Evolutionary conservation across 192 early-diverging fungal species (phyloP).

Genomic region (Rhizoclosmatium globosum): DNA sequence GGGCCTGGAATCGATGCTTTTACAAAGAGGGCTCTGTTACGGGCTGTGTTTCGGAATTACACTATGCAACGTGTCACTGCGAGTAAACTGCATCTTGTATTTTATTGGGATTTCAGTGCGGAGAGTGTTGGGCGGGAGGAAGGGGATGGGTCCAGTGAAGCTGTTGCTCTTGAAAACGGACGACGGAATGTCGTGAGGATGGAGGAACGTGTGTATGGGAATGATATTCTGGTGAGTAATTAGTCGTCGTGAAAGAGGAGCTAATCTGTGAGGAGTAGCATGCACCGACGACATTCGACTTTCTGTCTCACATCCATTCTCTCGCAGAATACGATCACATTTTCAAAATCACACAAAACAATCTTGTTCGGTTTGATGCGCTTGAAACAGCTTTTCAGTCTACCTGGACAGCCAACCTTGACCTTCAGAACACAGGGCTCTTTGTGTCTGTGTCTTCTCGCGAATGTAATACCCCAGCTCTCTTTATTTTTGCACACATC

Average conservation of each 20-base stretch:
- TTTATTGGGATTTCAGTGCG: slow-evolving; percentile 1
- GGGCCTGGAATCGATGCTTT: background rate
- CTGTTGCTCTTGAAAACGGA: no score
- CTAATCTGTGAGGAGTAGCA: background rate
- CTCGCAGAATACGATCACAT: background rate
- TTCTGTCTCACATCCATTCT: slow-evolving; percentile 1
- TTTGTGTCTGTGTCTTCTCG: background rate
- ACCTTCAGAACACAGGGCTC: background rate
- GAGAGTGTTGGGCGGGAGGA: background rate
- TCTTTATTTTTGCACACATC: background rate
- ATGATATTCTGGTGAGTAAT: background rate
- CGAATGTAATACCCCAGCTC: background rate
- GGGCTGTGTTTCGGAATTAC: slow-evolving; percentile 7
- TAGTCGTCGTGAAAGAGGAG: background rate
- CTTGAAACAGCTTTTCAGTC: background rate
- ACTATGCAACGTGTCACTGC: background rate
- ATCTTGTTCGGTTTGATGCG: background rate
- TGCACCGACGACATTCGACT: background rate
- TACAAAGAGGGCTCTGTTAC: background rate
- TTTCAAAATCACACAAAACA: background rate
- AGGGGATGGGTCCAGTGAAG: no score
- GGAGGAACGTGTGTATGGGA: background rate
- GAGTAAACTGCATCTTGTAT: background rate
- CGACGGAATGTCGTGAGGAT: background rate
- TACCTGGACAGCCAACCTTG: background rate